A percentile compares a stretch with the other conserved stretches of the same genome.
phyloP scores from a whole-genome alignment of 768 basidiomycete species.

The Terana coerulea region DNA sequence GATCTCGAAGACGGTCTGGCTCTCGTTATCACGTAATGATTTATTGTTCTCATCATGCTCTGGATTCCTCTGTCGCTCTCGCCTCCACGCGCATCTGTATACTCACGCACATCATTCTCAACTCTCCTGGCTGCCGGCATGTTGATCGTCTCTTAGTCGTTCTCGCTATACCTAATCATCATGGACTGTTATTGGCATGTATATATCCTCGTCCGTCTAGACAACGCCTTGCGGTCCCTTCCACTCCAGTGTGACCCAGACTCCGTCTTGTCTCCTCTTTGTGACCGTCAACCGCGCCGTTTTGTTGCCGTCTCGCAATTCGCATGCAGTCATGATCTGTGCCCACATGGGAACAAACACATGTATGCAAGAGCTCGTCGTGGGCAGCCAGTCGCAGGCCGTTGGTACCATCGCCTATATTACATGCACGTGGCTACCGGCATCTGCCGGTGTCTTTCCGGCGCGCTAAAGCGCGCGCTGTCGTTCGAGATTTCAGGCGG shows the following conservation, averaged over 20 bases:
- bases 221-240: no score
- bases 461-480: slow-evolving; percentile 21
- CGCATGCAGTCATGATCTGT: no score
- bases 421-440: slow-evolving; percentile 6
- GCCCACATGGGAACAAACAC: no score
- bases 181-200: slow-evolving; percentile 7
- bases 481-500: slow-evolving; percentile 18
- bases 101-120: slow-evolving; percentile 1
- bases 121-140: background rate
- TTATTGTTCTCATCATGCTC: no score
- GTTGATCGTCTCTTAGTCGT: background rate
- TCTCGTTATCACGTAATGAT: slow-evolving; percentile 48
- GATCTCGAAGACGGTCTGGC: slow-evolving; percentile 50
- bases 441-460: slow-evolving; percentile 12
- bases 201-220: slow-evolving; percentile 4
- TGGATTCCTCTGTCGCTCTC: slow-evolving; percentile 1
- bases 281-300: no score
- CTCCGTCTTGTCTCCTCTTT: no score
- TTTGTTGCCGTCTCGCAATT: no score
- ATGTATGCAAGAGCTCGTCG: background rate
- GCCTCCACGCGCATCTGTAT: slow-evolving; percentile 8
- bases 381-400: background rate
- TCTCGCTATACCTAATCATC: background rate
- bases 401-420: background rate
- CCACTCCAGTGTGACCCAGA: no score